Evolutionary conservation across 1,139 yeast species (phyloP).

Genomic region (Yamadazyma trypodendri): DNA sequence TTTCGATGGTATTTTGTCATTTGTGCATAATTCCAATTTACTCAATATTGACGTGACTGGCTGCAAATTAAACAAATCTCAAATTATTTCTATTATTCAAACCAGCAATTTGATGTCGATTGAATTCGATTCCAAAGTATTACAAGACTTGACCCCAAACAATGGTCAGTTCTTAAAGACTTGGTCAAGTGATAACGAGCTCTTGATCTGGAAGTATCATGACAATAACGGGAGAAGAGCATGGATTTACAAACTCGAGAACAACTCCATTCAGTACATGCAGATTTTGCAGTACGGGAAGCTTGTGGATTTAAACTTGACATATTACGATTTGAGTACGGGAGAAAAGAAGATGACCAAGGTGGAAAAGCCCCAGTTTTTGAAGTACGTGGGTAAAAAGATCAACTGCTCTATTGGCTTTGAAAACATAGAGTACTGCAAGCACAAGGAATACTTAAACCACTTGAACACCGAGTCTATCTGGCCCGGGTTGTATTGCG

Average conservation of each 20-base stretch:
- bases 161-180: slow-evolving; percentile 32
- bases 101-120: slow-evolving; percentile 31
- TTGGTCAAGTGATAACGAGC: slow-evolving; percentile 21
- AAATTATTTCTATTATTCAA: slow-evolving; percentile 26
- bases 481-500: slow-evolving; percentile 65
- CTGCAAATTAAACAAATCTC: slow-evolving; percentile 27
- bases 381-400: slow-evolving; percentile 63
- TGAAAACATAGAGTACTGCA: slow-evolving; percentile 37
- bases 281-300: slow-evolving; percentile 23
- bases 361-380: slow-evolving; percentile 55
- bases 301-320: slow-evolving; percentile 30
- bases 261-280: slow-evolving; percentile 32
- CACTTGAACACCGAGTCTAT: slow-evolving; percentile 41
- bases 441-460: slow-evolving; percentile 28
- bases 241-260: slow-evolving; percentile 67
- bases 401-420: slow-evolving; percentile 58
- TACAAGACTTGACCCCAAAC: slow-evolving; percentile 37
- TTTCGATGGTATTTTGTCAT: slow-evolving; percentile 48
- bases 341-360: slow-evolving; percentile 64
- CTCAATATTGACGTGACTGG: slow-evolving; percentile 41
- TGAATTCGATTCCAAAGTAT: slow-evolving; percentile 41
- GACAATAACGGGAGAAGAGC: slow-evolving; percentile 73
- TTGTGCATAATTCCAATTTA: slow-evolving; percentile 33
- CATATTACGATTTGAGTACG: slow-evolving; percentile 60
- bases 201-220: slow-evolving; percentile 51